Evolutionary conservation across 176 grass and related monocot genomes (phyloP).

Genomic region (Elymus sibiricus): DNA sequence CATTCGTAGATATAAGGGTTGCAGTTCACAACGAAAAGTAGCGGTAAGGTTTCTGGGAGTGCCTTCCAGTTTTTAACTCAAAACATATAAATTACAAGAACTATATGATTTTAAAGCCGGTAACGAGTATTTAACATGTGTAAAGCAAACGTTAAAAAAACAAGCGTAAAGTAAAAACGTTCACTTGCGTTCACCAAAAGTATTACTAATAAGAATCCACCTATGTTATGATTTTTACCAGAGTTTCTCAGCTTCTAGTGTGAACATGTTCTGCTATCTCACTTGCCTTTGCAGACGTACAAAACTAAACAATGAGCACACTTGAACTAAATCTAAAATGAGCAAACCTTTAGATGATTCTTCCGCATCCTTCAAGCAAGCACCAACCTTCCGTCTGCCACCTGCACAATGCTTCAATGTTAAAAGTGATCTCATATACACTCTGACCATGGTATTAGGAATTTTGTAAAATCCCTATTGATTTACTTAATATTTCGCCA

Average conservation of each 20-base stretch:
- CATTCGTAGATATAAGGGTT: not conserved
- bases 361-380: not conserved
- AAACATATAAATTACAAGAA: not conserved
- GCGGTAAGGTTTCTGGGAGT: not conserved
- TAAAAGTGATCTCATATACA: not conserved
- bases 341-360: conserved; percentile 37
- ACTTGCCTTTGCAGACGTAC: not conserved
- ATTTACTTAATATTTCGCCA: too few species aligned
- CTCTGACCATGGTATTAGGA: not conserved
- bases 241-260: not conserved
- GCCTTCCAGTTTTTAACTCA: not conserved
- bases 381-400: not conserved
- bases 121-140: not conserved
- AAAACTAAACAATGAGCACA: not conserved
- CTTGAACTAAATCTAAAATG: not conserved
- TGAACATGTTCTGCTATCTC: not conserved
- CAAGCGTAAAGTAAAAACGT: not conserved
- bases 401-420: not conserved
- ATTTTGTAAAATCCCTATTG: too few species aligned
- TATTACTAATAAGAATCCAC: not conserved
- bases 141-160: not conserved
- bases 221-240: not conserved
- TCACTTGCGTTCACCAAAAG: not conserved
- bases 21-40: not conserved
- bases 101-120: not conserved